phyloP scores from a whole-genome alignment of 345 rosid genomes.

The Hevea brasiliensis region DNA sequence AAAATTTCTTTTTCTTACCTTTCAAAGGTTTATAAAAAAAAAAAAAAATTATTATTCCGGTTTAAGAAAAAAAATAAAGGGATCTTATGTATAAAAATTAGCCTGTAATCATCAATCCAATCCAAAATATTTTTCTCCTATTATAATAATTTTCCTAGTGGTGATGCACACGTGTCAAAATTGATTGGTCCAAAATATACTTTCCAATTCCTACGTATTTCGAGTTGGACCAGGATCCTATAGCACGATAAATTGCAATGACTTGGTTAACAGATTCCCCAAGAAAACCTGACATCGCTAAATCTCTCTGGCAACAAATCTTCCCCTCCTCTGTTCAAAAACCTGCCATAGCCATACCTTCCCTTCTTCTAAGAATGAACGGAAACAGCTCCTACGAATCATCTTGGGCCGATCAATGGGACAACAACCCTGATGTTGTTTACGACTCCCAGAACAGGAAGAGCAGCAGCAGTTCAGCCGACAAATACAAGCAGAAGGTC shows the following conservation, averaged over 20 bases:
- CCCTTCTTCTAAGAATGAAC: conserved; percentile 24
- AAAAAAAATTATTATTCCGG: too few relatives aligned
- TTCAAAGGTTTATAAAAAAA: too few relatives aligned
- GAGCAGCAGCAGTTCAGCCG: conserved; percentile 19
- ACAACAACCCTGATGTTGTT: conserved; percentile 31
- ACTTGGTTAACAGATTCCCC: not conserved
- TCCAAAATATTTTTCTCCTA: too few relatives aligned
- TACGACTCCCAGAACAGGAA: conserved; percentile 6
- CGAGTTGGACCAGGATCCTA: not conserved
- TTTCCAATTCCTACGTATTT: not conserved
- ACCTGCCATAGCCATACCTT: not conserved
- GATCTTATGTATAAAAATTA: too few relatives aligned
- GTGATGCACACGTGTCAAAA: too few relatives aligned
- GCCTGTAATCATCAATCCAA: too few relatives aligned
- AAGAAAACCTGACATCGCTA: not conserved
- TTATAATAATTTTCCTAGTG: too few relatives aligned
- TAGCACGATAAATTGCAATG: not conserved
- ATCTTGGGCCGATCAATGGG: conserved; percentile 95
- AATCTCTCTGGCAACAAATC: not conserved
- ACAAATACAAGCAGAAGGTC: conserved; percentile 69
- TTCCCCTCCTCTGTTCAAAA: not conserved
- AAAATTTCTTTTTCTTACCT: too few relatives aligned
- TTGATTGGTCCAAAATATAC: not conserved
- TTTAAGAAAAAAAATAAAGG: too few relatives aligned
- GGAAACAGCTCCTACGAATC: conserved; percentile 41